Evolutionary conservation across 2,329 filamentous ascomycete species (phyloP), one percentile per base, ranked within the genome.

Genomic region (Colletotrichum nymphaeae): DNA sequence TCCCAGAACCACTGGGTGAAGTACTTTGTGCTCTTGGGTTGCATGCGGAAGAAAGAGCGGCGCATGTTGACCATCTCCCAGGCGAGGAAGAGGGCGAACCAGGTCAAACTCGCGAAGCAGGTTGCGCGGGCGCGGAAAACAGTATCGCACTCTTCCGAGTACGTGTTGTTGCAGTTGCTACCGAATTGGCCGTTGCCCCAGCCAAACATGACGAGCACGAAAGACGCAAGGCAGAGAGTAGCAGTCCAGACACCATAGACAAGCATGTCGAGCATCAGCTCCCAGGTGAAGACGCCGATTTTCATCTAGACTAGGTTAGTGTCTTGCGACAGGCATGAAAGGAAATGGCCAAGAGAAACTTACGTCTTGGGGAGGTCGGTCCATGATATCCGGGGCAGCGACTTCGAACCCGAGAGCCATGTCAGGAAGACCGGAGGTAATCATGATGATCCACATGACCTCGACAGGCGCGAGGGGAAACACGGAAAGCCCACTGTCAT

Each of bases 361-460:
- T 59, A 92, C 82, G 80, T 89, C 87, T 74, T 93, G 91, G 0
- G 93, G 93, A n/a, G 92, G 92, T 0, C 93, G 87, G 57, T 86
- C 80, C 85, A 94, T 90, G 72, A 94, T 91, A 79, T 94, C 92
- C 0, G 92, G 89, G 0, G 90, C 89, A 0, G 92, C 92, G 67
- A 88, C 84, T 81, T 94, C 93, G 82, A 94, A 92, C 2, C 93
- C 92, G 3, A 94, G 86, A 73, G 92, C 93, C 91, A 94, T 94
- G 75, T 94, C 93, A 4, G 93, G 92, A 78, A 94, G 87, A 62
- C 90, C 91, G 37, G 91, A 93, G 0, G 93, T 94, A 68, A 94
- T 88, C 92, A 94, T 94, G 78, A 94, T 94, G 74, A 95, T 91
- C 93, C 92, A 94, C 55, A 94, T 86, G 75, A 94, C 93, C 76